Evolutionary conservation across 495 filamentous ascomycete genomes (phyloP).

Genomic region (Pseudoneurospora amorphoporcata): DNA sequence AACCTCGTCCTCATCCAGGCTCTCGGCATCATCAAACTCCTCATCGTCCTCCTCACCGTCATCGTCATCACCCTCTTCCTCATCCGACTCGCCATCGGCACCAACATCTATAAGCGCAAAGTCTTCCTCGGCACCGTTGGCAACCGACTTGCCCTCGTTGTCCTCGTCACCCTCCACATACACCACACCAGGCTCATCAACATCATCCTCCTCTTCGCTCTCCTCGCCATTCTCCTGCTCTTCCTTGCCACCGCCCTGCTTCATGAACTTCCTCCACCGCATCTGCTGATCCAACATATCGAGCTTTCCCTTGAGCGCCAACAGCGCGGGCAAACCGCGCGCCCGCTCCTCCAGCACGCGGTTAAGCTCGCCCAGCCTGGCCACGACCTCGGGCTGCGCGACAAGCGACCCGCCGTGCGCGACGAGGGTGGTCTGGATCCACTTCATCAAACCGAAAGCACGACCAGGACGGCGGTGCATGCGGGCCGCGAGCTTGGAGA

Average conservation of each 20-base stretch:
- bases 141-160: slow-evolving; percentile 27
- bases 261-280: slow-evolving; percentile 58
- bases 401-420: slow-evolving; percentile 85
- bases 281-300: slow-evolving; percentile 87
- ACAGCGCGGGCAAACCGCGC: slow-evolving; percentile 65
- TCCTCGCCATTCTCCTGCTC: slow-evolving; percentile 43
- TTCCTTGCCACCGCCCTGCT: slow-evolving; percentile 21
- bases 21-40: slow-evolving; percentile 21
- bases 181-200: slow-evolving; percentile 49
- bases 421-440: slow-evolving; percentile 94
- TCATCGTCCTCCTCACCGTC: slow-evolving; percentile 14
- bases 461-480: slow-evolving; percentile 80
- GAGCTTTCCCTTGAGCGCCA: slow-evolving; percentile 85
- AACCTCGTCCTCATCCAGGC: slow-evolving; percentile 28
- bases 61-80: slow-evolving; percentile 19
- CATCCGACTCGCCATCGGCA: slow-evolving; percentile 21
- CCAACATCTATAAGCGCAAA: slow-evolving; percentile 1
- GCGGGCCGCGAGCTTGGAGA: slow-evolving; percentile 76
- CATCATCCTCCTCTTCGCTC: slow-evolving; percentile 66
- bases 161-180: slow-evolving; percentile 80
- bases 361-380: slow-evolving; percentile 64
- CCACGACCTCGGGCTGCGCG: slow-evolving; percentile 65
- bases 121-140: slow-evolving; percentile 15
- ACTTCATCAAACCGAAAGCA: slow-evolving; percentile 82
- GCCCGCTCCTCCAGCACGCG: slow-evolving; percentile 79